phyloP scores from a whole-genome alignment of 495 filamentous ascomycete species.

The Trichoderma virens region DNA sequence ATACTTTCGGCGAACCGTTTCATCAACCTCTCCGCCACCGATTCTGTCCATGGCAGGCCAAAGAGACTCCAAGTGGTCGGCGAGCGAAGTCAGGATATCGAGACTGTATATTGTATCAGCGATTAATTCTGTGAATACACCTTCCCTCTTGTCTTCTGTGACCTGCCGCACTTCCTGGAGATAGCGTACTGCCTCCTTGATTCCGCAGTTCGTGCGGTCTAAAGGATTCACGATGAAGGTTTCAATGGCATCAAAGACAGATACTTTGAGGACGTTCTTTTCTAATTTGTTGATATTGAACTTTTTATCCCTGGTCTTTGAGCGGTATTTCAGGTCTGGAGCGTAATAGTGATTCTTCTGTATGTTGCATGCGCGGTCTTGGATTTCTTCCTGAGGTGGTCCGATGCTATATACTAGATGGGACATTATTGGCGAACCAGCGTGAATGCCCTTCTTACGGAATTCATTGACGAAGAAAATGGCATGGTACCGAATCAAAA shows the following conservation, averaged over 20 bases:
- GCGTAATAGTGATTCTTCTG: background rate
- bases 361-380: background rate
- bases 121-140: background rate
- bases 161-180: background rate
- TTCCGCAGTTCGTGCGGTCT: background rate
- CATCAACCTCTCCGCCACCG: background rate
- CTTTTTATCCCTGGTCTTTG: background rate
- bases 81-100: background rate
- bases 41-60: background rate
- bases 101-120: background rate
- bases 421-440: background rate
- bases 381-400: background rate
- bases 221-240: background rate
- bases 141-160: background rate
- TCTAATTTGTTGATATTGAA: background rate
- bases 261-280: background rate
- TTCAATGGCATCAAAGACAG: background rate
- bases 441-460: background rate
- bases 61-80: background rate
- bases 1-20: background rate
- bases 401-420: background rate
- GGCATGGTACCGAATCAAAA: background rate
- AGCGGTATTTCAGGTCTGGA: background rate
- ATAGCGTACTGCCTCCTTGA: background rate
- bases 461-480: background rate